phyloP scores from a whole-genome alignment of 371 early-diverging fungal genomes.

The Blakeslea trispora region DNA sequence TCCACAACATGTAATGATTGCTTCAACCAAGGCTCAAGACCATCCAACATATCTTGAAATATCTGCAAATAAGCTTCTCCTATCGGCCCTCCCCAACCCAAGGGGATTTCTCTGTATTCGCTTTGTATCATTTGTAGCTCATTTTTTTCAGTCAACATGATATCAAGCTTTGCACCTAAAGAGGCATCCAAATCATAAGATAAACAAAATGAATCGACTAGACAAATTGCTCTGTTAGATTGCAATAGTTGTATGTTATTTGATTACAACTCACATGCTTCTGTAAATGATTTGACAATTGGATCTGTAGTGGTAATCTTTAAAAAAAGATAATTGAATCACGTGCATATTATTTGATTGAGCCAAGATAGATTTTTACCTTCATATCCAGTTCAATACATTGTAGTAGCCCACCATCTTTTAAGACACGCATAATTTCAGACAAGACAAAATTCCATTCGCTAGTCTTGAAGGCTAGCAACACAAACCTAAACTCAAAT shows the following conservation, averaged over 20 bases:
- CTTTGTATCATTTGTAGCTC: slow-evolving; percentile 32
- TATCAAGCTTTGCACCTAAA: slow-evolving; percentile 35
- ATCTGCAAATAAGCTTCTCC: slow-evolving; percentile 34
- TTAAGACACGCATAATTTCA: slow-evolving; percentile 38
- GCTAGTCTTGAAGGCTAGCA: slow-evolving; percentile 34
- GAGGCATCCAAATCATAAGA: slow-evolving; percentile 29
- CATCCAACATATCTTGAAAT: slow-evolving; percentile 67
- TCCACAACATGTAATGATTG: slow-evolving; percentile 50
- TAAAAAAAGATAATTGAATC: slow-evolving; percentile 8
- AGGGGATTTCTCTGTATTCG: slow-evolving; percentile 39
- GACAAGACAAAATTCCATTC: slow-evolving; percentile 39
- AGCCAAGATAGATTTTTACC: too few species aligned
- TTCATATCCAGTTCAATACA: slow-evolving; percentile 42
- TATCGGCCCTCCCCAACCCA: slow-evolving; percentile 45
- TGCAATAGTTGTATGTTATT: neutral
- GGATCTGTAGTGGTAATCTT: slow-evolving; percentile 18
- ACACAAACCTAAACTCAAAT: slow-evolving; percentile 24
- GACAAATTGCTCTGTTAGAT: neutral
- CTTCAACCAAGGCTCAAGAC: slow-evolving; percentile 93
- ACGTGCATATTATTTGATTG: too few species aligned
- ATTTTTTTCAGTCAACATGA: slow-evolving; percentile 22
- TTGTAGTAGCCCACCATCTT: slow-evolving; percentile 41
- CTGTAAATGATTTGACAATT: slow-evolving; percentile 14
- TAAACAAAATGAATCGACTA: slow-evolving; percentile 35
- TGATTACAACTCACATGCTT: slow-evolving; percentile 18